Evolutionary conservation across 768 basidiomycete species (phyloP), one percentile per base, ranked within the genome.

Genomic region (Piloderma croceum): DNA sequence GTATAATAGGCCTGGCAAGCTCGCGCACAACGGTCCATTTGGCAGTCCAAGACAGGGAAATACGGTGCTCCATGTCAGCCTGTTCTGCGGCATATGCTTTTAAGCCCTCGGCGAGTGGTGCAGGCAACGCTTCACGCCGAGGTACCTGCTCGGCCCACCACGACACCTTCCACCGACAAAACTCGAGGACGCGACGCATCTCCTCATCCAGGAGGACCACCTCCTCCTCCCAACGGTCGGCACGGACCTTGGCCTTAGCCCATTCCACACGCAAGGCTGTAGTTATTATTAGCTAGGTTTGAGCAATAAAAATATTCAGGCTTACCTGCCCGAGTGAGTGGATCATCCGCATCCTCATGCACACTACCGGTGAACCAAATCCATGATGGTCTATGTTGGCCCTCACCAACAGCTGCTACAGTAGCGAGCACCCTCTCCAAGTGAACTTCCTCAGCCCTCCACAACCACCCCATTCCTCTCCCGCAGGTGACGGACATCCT

Each of bases 161-260:
- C 1, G 41, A n/a, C 1, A 41, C 39, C 31, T 57, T 34, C 44
- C 51, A 56, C 20, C 45, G 31, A n/a, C 48, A 41, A 10, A 42
- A 55, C 3, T 41, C 32, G 5, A 55, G 21, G 1, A 60, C 44
- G 1, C 61, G 49, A 1, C 52, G 36, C 63, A 65, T 64, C 40
- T 69, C 65, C 39, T 67, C 65, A 7, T 47, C 32, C 0, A 69
- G 43, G 3, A 67, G 48, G 1, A 51, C 19, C n/a, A 57, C 56
- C 36, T 69, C 65, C 39, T 69, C 65, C 20, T 52, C 51, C 63
- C 64, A 67, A 0, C 60, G 49, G 31, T 58, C 46, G 2, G 58
- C 58, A 0, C 60, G 44, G 0, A 63, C 64, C 3, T 49, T 36
- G 1, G 53, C 46, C 33, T 58, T 60, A 29, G 57, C 60, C 59